These are phyloP conservation scores for Globisporangium cystogenes DNA, from an alignment of 352 stramenopile genomes.

Conservation along the genomic window DNA sequence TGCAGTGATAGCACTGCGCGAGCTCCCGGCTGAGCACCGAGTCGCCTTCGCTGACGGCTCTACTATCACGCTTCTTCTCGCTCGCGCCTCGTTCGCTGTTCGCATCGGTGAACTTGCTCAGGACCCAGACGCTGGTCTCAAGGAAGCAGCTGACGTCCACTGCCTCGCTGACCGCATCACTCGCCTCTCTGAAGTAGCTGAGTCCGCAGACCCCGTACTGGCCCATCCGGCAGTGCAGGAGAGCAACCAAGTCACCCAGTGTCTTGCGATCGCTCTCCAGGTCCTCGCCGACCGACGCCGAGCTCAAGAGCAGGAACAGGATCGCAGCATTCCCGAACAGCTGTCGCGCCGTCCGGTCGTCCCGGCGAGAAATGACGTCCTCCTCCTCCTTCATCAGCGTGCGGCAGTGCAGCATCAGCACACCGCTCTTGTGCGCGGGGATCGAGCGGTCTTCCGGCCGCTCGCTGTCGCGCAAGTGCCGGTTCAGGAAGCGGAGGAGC, in stretches of 20 bases:
- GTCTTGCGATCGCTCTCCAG: constrained; percentile 1
- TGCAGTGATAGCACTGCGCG: constrained; percentile 64
- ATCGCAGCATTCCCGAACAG: constrained; percentile 49
- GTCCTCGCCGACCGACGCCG: not conserved
- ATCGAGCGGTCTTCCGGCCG: constrained; percentile 1
- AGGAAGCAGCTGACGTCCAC: constrained; percentile 29
- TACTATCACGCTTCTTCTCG: not conserved
- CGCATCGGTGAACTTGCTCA: constrained; percentile 25
- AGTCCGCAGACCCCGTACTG: constrained; percentile 39
- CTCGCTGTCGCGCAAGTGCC: constrained; percentile 3
- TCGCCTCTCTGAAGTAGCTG: constrained; percentile 19
- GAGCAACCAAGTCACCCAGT: constrained; percentile 18
- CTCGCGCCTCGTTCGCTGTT: constrained; percentile 11
- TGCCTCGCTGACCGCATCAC: not conserved
- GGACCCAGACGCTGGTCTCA: constrained; percentile 25
- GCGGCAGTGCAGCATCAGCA: constrained; percentile 41
- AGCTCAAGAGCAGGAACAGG: constrained; percentile 34
- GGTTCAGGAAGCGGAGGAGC: constrained; percentile 34
- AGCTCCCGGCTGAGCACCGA: constrained; percentile 40
- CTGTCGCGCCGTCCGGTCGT: constrained; percentile 34
- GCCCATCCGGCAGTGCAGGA: constrained; percentile 39
- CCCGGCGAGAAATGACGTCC: constrained; percentile 29
- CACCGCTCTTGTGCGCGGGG: constrained; percentile 17
- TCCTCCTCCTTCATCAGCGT: constrained; percentile 72
- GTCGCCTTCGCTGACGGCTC: constrained; percentile 1